phyloP scores from a whole-genome alignment of 192 early-diverging fungal species.

The Kickxella alabastrina region DNA sequence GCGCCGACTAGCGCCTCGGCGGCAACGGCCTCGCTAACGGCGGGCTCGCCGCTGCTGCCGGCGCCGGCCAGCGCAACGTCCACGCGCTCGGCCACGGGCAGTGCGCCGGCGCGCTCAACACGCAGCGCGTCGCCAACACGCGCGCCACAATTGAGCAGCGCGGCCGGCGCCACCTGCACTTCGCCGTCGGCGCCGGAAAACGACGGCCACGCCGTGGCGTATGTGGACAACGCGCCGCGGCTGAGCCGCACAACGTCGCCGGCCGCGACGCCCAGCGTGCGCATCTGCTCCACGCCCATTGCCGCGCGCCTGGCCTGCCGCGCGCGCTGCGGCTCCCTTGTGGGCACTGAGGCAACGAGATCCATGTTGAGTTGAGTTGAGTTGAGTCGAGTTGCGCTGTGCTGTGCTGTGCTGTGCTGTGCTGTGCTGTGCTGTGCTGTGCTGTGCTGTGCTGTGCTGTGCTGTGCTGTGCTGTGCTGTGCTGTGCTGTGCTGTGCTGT shows the following conservation, averaged over 20 bases:
- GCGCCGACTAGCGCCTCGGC: conserved; percentile 28
- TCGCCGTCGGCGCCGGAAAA: conserved; percentile 8
- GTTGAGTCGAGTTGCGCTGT: too few relatives aligned
- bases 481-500: too few relatives aligned
- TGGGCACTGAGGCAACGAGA: background rate
- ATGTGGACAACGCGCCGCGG: background rate
- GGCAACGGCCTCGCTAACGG: conserved; percentile 11
- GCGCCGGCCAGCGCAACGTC: conserved; percentile 9
- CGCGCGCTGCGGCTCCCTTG: conserved; percentile 9
- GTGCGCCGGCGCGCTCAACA: conserved; percentile 9
- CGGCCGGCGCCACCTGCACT: conserved; percentile 17
- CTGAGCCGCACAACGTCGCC: conserved; percentile 34
- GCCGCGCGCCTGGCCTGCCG: conserved; percentile 19
- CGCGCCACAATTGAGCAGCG: conserved; percentile 26
- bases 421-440: too few relatives aligned
- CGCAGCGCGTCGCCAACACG: conserved; percentile 30
- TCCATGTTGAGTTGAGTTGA: too few relatives aligned
- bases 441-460: too few relatives aligned
- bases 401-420: too few relatives aligned
- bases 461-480: too few relatives aligned
- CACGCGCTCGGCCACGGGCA: conserved; percentile 9
- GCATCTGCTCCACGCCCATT: conserved; percentile 25
- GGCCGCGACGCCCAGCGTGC: conserved; percentile 11
- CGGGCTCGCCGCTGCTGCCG: background rate
- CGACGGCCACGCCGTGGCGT: conserved; percentile 42